Evolutionary conservation across 805 yeast species (phyloP), one percentile per base, ranked within the genome.

Genomic region (Lachancea fermentati): DNA sequence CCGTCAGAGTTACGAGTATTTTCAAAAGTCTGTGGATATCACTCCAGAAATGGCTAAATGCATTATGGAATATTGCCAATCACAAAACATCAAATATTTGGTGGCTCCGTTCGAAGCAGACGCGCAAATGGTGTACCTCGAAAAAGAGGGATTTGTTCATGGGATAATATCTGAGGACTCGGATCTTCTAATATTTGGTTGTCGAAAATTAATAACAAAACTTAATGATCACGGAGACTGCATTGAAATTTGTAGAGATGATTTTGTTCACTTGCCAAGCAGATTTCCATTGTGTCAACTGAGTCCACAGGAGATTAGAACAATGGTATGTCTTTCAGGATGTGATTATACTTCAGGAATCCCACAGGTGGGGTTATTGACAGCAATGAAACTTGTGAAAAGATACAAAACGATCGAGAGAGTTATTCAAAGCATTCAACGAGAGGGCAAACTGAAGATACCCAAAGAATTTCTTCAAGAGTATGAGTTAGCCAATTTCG

Each of bases 21-120:
- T 78, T 54, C 79, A 77, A 60, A 83, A 83, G 60, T 81, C 93
- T 29, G 84, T 95, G 4, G 89, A 83, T 51, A 83, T 93, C 9
- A 84, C 96, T 2, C 87, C 96, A 1, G 78, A 78, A 47, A 88
- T 93, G 93, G 97, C 96, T 4, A 85, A 85, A 51, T 73, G 86
- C 9, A 70, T 91, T 9, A 87, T 89, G 56, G 83, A 81, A 30
- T 81, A 75, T 52, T 69, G 94, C 46, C 79, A 78, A 49, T 48
- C 58, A 11, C 67, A 72, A 34, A 61, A 63, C 1, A 77, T 93
- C 36, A 73, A 71, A 44, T 91, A 76, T 52, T 75, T 93, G 5
- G 98, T 93, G 6, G 97, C 99, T 0, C 99, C 99, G 0, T 93
- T 87, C 58, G 99, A 93, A 64, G 98, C 98, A 0, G 99, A 93